Conservation (phyloP, 495 filamentous ascomycete species). For the Trypethelium eluteriae region DNA sequence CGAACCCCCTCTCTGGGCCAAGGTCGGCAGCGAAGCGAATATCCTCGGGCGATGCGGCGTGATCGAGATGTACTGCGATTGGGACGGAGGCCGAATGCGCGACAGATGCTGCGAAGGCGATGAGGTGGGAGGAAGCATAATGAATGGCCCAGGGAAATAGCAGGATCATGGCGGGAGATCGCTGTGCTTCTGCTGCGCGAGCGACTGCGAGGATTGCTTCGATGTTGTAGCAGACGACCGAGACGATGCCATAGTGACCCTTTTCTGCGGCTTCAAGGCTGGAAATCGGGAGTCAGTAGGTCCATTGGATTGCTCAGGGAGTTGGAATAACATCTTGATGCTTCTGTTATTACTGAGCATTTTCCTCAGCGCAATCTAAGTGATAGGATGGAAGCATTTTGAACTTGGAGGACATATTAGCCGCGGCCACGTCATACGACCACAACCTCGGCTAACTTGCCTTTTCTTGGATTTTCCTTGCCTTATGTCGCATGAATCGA, state of each 20-base stretch:
- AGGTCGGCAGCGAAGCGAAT: constrained; percentile 22
- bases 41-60: constrained; percentile 20
- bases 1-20: constrained; percentile 13
- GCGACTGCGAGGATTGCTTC: constrained; percentile 13
- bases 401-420: too few relatives aligned
- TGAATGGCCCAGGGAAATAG: constrained; percentile 16
- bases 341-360: constrained; percentile 48
- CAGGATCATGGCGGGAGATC: constrained; percentile 15
- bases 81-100: constrained; percentile 46
- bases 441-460: too few relatives aligned
- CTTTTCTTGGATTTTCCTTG: too few relatives aligned
- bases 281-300: constrained; percentile 1
- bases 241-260: constrained; percentile 11
- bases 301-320: not conserved
- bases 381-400: not conserved
- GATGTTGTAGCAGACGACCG: constrained; percentile 13
- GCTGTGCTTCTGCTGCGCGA: constrained; percentile 13
- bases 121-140: constrained; percentile 41
- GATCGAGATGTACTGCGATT: constrained; percentile 21
- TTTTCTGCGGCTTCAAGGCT: constrained; percentile 10
- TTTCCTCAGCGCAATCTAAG: not conserved
- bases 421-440: too few relatives aligned
- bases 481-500: too few relatives aligned
- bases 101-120: constrained; percentile 55
- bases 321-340: constrained; percentile 42